Base-by-base conservation (phyloP, 257 asterid genomes). In the Linaria vulgaris region DNA sequence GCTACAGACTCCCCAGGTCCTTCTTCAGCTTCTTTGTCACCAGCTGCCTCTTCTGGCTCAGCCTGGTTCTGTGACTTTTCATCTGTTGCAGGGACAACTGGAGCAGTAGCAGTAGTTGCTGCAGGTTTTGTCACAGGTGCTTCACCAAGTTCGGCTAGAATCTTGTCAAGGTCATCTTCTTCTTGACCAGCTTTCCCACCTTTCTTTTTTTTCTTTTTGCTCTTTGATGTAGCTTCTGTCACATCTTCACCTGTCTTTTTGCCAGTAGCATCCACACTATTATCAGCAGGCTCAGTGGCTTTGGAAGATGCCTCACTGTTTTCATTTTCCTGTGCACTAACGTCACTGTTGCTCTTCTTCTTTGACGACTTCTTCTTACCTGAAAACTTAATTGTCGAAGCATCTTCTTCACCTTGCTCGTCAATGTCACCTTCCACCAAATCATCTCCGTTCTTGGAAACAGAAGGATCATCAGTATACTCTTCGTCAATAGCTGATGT, bases 331-430 rank as follows among this genome's bases (percentile, higher is more conserved):
- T 47, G 46, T 9, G 77, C 74, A 69, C 72, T 46, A 59, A 69
- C 69, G 24, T 68, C 73, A 77, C 49, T 67, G 17, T 27, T 59
- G 75, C 63, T 81, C 80, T 82, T 85, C 88, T 89, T 87, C 76
- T 79, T 88, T 50, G 96, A 83, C 5, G 96, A 75, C 72, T 89
- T 92, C 85, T 83, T 91, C 68, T 88, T 91, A 22, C 97, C 97
- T 39, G 95, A 83, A 72, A 92, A 88, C 56, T 64, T 68, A 71
- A 80, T 48, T 15, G 17, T 77, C 0, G 72, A 51, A 6, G 45
- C 67, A 67, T 85, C 88, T n/a, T 80, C 97, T n/a, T 80, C 97
- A 31, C 75, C 88, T 63, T 69, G 69, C 61, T 71, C 83, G 72
- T 59, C 72, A 25, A 46, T 54, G 66, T 63, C 85, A 74, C 74